Percentiles rank a stretch among this genome's conserved stretches.
Evolutionary conservation across 257 asterid species (phyloP).

Genomic region (Orobanche coerulescens): DNA sequence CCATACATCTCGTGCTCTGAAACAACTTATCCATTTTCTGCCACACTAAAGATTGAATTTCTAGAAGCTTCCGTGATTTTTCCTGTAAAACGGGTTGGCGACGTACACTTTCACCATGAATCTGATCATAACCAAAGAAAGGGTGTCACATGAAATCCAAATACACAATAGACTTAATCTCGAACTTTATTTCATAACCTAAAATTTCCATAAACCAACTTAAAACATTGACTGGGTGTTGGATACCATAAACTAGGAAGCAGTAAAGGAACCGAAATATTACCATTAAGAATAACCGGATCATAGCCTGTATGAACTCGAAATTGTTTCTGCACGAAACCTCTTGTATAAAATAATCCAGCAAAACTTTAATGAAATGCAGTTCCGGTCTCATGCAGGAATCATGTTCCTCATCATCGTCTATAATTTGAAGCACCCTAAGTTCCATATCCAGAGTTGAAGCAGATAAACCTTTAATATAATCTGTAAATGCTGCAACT

Average conservation of each 20-base stretch:
- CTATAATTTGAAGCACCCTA: slow-evolving; percentile 64
- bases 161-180: background rate
- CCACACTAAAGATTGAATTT: too few relatives aligned
- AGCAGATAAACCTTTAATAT: slow-evolving; percentile 51
- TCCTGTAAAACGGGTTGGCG: slow-evolving; percentile 44
- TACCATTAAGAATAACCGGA: too few relatives aligned
- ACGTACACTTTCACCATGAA: too few relatives aligned
- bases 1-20: slow-evolving; percentile 61
- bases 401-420: slow-evolving; percentile 44
- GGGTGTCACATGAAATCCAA: background rate
- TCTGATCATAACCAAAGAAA: slow-evolving; percentile 28
- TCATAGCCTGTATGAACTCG: too few relatives aligned
- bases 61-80: slow-evolving; percentile 53
- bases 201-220: background rate
- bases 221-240: background rate
- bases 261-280: too few relatives aligned
- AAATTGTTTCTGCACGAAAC: too few relatives aligned
- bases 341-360: too few relatives aligned
- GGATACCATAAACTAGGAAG: slow-evolving; percentile 30
- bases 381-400: slow-evolving; percentile 39
- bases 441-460: too few relatives aligned
- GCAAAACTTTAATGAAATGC: too few relatives aligned
- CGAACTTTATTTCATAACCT: background rate
- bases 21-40: slow-evolving; percentile 51
- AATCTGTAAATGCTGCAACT: slow-evolving; percentile 56